Percentiles rank a stretch among this genome's conserved stretches.
Conservation (phyloP, 192 early-diverging fungal genomes). For the Chytriomyces sp. region DNA sequence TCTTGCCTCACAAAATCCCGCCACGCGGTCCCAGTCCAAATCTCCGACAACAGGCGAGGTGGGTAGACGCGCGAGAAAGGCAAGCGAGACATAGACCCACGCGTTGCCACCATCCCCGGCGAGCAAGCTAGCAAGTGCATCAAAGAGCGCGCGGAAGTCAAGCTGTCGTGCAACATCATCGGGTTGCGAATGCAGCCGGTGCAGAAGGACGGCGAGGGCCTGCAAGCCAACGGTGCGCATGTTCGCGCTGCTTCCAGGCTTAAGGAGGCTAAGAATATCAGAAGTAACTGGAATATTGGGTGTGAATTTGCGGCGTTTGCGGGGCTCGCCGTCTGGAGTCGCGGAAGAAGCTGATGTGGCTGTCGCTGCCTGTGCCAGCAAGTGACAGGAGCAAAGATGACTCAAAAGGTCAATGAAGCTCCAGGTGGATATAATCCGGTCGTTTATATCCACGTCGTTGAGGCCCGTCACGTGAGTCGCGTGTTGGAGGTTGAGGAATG, state of each 20-base stretch:
- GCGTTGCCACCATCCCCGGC: background rate
- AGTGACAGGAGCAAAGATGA: no score
- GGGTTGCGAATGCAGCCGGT: background rate
- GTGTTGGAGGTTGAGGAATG: conserved; percentile 2
- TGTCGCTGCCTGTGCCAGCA: no score
- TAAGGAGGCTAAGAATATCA: no score
- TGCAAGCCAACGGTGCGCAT: background rate
- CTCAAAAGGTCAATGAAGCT: background rate
- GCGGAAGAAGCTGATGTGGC: no score
- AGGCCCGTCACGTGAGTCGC: background rate
- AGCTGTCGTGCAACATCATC: background rate
- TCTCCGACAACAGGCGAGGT: background rate
- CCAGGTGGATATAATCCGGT: background rate
- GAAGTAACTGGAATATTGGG: no score
- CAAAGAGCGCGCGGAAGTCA: background rate
- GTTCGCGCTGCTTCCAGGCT: background rate
- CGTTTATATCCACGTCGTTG: background rate
- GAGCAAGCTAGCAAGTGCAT: background rate
- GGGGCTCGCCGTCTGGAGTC: background rate
- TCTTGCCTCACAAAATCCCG: background rate
- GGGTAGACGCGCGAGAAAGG: background rate
- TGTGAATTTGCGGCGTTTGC: background rate
- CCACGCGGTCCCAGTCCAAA: background rate
- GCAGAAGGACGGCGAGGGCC: background rate
- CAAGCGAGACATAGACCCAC: conserved; percentile 7